A percentile compares a stretch with the other conserved stretches of the same genome.
Conservation (phyloP, 1,284 basidiomycete species). For the Grifola frondosa region DNA sequence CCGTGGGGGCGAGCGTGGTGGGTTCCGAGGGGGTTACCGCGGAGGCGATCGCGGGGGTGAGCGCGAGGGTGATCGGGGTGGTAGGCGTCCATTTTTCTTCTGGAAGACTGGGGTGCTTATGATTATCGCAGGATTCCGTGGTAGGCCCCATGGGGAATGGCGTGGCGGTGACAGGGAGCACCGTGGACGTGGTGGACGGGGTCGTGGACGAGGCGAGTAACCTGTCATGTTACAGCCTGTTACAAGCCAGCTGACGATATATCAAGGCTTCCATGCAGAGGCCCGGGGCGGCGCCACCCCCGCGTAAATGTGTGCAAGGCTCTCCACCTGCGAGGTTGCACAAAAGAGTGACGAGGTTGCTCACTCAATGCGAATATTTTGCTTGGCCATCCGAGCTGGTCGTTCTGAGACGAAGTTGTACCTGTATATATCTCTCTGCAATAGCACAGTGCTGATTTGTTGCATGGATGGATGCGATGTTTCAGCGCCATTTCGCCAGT, state of each 20-base stretch:
- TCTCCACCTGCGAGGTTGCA: neutral
- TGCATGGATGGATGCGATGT: too few species aligned
- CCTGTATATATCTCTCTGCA: too few species aligned
- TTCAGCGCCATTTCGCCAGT: too few species aligned
- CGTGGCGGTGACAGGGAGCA: constrained; percentile 38
- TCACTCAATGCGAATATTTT: too few species aligned
- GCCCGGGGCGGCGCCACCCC: constrained; percentile 20
- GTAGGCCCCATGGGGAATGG: constrained; percentile 38
- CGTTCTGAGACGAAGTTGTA: too few species aligned
- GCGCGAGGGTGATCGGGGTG: constrained; percentile 30
- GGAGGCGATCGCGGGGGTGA: constrained; percentile 35
- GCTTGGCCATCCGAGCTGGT: too few species aligned
- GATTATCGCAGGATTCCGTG: constrained; percentile 34
- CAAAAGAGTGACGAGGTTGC: neutral
- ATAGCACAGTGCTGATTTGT: too few species aligned
- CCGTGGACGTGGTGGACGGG: constrained; percentile 43
- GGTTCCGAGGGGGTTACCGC: constrained; percentile 24
- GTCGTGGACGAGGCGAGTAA: constrained; percentile 38
- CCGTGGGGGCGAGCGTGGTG: constrained; percentile 36
- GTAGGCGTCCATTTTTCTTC: constrained; percentile 11
- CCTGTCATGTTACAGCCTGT: too few species aligned
- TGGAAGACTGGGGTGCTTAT: constrained; percentile 1
- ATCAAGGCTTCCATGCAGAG: constrained; percentile 15
- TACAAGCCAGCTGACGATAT: too few species aligned
- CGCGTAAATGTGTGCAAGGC: constrained; percentile 16